Evolutionary conservation across 208 protist species (phyloP).

Genomic region (Leishmania tropica): DNA sequence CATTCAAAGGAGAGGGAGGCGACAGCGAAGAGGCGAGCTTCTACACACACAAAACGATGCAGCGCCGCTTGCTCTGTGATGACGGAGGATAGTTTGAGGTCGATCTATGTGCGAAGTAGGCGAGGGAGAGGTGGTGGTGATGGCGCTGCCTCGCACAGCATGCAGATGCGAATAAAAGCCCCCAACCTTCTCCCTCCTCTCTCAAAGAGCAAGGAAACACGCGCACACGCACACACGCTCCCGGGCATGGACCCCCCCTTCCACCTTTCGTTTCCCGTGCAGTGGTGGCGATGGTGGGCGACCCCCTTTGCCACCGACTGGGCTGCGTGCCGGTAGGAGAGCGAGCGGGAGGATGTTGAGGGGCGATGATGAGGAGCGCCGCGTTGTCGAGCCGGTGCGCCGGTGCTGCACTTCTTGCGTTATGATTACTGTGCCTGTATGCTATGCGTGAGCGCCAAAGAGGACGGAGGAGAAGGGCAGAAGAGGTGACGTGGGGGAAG

Average conservation of each 20-base stretch:
- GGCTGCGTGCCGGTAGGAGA: background rate
- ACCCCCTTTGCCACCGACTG: background rate
- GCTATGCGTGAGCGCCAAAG: background rate
- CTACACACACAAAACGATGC: background rate
- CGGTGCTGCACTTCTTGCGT: background rate
- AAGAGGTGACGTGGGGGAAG: background rate
- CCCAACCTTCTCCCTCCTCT: background rate
- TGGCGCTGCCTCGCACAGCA: background rate
- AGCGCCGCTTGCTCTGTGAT: background rate
- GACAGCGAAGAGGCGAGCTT: background rate
- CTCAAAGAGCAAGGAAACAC: background rate
- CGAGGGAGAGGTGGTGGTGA: background rate
- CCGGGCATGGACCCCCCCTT: background rate
- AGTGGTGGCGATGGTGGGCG: background rate
- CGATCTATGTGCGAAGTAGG: background rate
- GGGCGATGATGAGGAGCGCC: background rate
- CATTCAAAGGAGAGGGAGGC: background rate
- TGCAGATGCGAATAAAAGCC: background rate
- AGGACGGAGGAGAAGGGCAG: no score
- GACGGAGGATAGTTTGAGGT: background rate
- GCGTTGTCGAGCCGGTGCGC: background rate
- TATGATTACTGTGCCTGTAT: background rate
- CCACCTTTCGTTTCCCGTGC: background rate
- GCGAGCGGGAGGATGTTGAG: background rate
- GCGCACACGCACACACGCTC: background rate